Conservation (phyloP, 2,329 filamentous ascomycete species). For the Colletotrichum tropicicola region DNA sequence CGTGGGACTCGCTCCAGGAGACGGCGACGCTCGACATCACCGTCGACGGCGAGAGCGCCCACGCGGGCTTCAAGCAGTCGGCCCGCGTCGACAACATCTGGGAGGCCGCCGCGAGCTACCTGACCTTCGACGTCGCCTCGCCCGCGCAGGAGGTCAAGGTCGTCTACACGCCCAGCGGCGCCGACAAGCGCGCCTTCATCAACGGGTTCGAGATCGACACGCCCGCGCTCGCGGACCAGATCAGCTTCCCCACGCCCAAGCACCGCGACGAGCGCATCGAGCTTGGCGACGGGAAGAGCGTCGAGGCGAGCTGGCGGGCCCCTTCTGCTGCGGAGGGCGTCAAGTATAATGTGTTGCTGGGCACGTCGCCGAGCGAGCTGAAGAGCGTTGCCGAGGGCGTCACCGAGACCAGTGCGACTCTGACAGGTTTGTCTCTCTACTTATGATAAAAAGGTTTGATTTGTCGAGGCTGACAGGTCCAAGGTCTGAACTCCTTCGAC, state of each 20-base stretch:
- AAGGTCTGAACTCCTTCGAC: constrained; percentile 34
- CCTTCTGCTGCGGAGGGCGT: constrained; percentile 25
- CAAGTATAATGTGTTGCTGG: constrained; percentile 40
- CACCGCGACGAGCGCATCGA: constrained; percentile 40
- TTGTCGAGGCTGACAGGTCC: background rate
- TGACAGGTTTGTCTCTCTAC: constrained; percentile 11
- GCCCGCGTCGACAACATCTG: constrained; percentile 41
- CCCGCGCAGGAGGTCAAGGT: constrained; percentile 35
- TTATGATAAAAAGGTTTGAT: too few species aligned
- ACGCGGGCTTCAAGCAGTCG: constrained; percentile 31
- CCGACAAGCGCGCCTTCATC: constrained; percentile 36
- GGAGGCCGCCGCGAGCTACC: constrained; percentile 39
- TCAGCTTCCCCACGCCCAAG: constrained; percentile 38
- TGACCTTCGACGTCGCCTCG: constrained; percentile 34
- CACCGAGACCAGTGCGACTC: constrained; percentile 11
- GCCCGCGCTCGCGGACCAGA: constrained; percentile 33
- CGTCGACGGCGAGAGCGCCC: constrained; percentile 33
- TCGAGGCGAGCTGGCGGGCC: constrained; percentile 35
- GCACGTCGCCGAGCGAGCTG: constrained; percentile 27
- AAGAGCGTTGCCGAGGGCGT: constrained; percentile 29
- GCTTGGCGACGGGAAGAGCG: constrained; percentile 24
- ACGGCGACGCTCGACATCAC: constrained; percentile 35
- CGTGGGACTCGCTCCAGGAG: constrained; percentile 37
- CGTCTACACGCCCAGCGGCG: constrained; percentile 33
- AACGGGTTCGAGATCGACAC: constrained; percentile 43